Conservation (phyloP, 345 rosid species). For the Sisymbrium altissimum region DNA sequence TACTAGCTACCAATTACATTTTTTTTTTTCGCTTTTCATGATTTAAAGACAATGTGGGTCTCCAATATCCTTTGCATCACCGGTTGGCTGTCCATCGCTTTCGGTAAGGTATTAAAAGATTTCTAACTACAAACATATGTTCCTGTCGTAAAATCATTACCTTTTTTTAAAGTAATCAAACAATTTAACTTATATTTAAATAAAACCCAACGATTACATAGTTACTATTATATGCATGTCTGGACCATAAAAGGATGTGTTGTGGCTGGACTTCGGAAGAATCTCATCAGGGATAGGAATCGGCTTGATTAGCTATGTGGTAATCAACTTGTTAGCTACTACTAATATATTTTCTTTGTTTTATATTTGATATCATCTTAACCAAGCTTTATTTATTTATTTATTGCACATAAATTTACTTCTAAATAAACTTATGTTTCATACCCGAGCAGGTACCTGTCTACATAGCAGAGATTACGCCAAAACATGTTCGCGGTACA, state of each 20-base stretch:
- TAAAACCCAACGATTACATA: not conserved
- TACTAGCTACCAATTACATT: not conserved
- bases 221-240: conserved; percentile 6
- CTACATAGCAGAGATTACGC: conserved; percentile 36
- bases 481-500: conserved; percentile 34
- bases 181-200: not conserved
- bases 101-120: conserved; percentile 40
- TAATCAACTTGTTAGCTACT: conserved; percentile 16
- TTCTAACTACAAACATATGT: not conserved
- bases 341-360: not conserved
- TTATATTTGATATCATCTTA: not conserved
- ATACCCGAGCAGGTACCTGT: conserved; percentile 30
- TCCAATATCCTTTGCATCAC: conserved; percentile 33
- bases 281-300: conserved; percentile 39
- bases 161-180: not conserved
- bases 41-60: conserved; percentile 40
- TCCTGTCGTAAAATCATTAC: not conserved
- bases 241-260: conserved; percentile 30
- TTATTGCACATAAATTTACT: not conserved
- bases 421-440: not conserved
- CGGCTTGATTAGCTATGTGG: conserved; percentile 43
- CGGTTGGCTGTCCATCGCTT: conserved; percentile 57
- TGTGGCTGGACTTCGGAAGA: conserved; percentile 42
- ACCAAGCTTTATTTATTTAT: not conserved
- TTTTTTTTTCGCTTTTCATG: not conserved